Evolutionary conservation across 2,329 filamentous ascomycete genomes (phyloP).

Genomic region (Colletotrichum cordylinicola): DNA sequence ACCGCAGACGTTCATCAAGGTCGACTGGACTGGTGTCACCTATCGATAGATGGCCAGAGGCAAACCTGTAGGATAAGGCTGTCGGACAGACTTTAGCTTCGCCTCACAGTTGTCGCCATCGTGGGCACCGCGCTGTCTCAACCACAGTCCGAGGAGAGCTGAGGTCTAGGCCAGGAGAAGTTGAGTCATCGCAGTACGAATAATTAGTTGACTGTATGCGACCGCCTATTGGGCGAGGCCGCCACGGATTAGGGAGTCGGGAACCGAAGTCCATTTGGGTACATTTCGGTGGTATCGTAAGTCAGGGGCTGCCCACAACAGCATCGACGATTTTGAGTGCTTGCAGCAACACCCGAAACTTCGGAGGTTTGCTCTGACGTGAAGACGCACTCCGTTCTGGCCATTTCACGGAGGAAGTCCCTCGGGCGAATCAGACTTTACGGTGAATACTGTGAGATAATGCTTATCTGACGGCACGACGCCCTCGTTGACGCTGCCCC

Average conservation of each 20-base stretch:
- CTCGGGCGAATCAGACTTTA: not conserved
- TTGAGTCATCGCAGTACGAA: slow-evolving; percentile 13
- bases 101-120: not conserved
- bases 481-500: not conserved
- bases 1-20: not conserved
- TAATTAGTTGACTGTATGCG: not conserved
- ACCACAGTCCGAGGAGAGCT: not conserved
- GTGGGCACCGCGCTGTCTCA: not conserved
- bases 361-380: not conserved
- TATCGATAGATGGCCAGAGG: not conserved
- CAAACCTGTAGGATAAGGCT: not conserved
- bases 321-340: not conserved
- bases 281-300: not conserved
- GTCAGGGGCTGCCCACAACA: not conserved
- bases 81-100: not conserved
- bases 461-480: not conserved
- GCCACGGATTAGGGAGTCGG: not conserved
- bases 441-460: not conserved
- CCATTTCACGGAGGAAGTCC: not conserved
- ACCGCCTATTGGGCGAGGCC: not conserved
- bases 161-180: not conserved
- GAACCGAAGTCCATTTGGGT: not conserved
- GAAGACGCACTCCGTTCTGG: not conserved
- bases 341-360: not conserved
- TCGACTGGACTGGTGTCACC: not conserved